Conservation (phyloP, 139 green algal genomes). For the Gonium pectorale region DNA sequence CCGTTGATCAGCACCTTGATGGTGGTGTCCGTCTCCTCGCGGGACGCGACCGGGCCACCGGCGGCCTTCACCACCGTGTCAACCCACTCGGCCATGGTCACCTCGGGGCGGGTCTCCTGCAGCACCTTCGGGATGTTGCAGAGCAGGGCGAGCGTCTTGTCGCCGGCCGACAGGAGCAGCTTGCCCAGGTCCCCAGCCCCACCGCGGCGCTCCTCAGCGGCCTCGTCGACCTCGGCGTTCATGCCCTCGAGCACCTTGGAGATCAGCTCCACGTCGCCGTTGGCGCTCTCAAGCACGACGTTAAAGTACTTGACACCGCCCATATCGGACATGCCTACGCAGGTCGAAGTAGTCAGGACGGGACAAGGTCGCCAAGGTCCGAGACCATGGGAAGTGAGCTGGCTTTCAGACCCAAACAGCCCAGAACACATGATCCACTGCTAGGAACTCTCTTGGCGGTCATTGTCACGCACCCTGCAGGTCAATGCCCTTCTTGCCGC, state of each 20-base stretch:
- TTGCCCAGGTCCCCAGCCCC: conserved; percentile 75
- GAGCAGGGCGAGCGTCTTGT: conserved; percentile 73
- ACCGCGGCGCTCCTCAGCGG: conserved; percentile 87
- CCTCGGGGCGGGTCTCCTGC: conserved; percentile 55
- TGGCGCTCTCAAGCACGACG: conserved; percentile 73
- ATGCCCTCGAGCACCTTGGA: conserved; percentile 75
- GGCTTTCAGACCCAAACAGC: no score
- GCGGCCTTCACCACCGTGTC: conserved; percentile 49
- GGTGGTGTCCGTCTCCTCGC: conserved; percentile 66
- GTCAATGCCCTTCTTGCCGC: conserved; percentile 61
- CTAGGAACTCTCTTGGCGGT: no score
- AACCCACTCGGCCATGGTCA: conserved; percentile 68
- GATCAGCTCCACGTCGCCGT: conserved; percentile 76
- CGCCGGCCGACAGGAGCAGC: conserved; percentile 78
- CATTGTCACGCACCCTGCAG: conserved; percentile 17
- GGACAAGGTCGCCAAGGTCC: no score
- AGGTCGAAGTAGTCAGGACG: no score
- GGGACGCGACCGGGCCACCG: conserved; percentile 38
- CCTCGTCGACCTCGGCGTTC: conserved; percentile 81
- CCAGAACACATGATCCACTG: no score
- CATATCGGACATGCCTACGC: conserved; percentile 68
- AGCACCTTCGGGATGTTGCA: conserved; percentile 82
- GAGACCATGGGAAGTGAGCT: no score
- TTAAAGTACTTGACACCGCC: conserved; percentile 88
- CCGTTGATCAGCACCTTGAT: conserved; percentile 60